phyloP scores from a whole-genome alignment of 2,329 filamentous ascomycete species.

The Alternaria sp. region DNA sequence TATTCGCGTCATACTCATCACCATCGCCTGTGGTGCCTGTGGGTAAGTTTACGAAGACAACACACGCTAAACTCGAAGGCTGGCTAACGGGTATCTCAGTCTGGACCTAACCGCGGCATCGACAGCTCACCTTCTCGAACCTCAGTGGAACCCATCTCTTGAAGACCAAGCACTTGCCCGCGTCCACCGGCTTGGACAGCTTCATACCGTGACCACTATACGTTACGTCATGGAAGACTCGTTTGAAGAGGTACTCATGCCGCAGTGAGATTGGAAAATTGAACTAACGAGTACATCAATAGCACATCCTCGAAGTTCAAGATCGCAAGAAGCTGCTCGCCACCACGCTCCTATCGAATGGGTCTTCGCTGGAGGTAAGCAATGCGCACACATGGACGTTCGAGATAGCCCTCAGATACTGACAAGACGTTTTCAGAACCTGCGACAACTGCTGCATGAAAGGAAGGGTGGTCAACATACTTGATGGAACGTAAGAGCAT shows the following conservation, averaged over 20 bases:
- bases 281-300: background rate
- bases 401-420: background rate
- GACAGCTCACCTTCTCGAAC: slow-evolving; percentile 59
- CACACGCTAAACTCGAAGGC: no score
- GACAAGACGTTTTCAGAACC: background rate
- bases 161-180: slow-evolving; percentile 54
- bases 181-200: slow-evolving; percentile 31
- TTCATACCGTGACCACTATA: slow-evolving; percentile 43
- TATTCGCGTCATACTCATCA: slow-evolving; percentile 55
- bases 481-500: background rate
- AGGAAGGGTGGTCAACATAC: background rate
- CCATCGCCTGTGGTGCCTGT: slow-evolving; percentile 60
- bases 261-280: background rate
- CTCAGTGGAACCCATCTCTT: slow-evolving; percentile 57
- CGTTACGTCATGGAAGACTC: slow-evolving; percentile 49
- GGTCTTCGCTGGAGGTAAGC: background rate
- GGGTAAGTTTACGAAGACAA: slow-evolving; percentile 47
- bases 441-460: background rate
- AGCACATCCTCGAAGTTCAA: slow-evolving; percentile 4
- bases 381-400: fast-evolving
- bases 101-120: slow-evolving; percentile 56
- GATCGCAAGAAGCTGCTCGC: slow-evolving; percentile 3
- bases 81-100: background rate
- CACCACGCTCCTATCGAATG: background rate
- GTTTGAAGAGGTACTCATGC: slow-evolving; percentile 40